A percentile compares a stretch with the other conserved stretches of the same genome.
Conservation (phyloP, 345 rosid genomes). For the Citrus inodora region DNA sequence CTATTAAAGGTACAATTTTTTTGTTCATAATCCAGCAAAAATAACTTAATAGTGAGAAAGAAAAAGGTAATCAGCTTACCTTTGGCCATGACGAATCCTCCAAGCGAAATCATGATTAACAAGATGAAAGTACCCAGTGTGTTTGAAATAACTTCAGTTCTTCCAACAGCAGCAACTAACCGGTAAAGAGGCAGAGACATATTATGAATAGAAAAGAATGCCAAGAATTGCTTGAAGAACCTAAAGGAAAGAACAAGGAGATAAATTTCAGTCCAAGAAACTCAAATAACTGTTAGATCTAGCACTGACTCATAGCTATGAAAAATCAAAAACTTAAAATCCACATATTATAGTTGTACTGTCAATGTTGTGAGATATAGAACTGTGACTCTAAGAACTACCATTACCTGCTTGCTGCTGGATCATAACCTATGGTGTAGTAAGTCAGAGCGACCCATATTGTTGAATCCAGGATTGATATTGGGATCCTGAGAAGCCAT, state of each 20-base stretch:
- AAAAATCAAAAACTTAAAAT: background rate
- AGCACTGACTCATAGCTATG: background rate
- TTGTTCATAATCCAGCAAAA: background rate
- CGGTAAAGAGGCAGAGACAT: slow-evolving; percentile 86
- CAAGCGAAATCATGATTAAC: slow-evolving; percentile 69
- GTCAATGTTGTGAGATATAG: background rate
- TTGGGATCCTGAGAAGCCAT: slow-evolving; percentile 59
- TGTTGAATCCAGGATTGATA: slow-evolving; percentile 57
- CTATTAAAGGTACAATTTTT: background rate
- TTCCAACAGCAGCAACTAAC: slow-evolving; percentile 82
- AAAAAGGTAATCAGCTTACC: slow-evolving; percentile 33
- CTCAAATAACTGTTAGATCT: background rate
- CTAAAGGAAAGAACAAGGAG: slow-evolving; percentile 24
- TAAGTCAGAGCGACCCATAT: slow-evolving; percentile 64
- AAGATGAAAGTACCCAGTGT: slow-evolving; percentile 65
- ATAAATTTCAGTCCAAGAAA: background rate
- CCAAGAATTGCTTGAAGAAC: slow-evolving; percentile 72
- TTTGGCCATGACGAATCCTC: slow-evolving; percentile 81
- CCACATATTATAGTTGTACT: background rate
- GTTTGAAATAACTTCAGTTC: slow-evolving; percentile 72
- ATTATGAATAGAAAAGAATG: slow-evolving; percentile 71
- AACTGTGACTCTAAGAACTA: background rate
- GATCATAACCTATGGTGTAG: slow-evolving; percentile 68
- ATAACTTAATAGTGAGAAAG: background rate
- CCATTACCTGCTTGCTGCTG: slow-evolving; percentile 53